A percentile compares a stretch with the other conserved stretches of the same genome.
These are phyloP conservation scores for Sindora glabra DNA, from an alignment of 306 rosid species.

Conservation along the genomic window DNA sequence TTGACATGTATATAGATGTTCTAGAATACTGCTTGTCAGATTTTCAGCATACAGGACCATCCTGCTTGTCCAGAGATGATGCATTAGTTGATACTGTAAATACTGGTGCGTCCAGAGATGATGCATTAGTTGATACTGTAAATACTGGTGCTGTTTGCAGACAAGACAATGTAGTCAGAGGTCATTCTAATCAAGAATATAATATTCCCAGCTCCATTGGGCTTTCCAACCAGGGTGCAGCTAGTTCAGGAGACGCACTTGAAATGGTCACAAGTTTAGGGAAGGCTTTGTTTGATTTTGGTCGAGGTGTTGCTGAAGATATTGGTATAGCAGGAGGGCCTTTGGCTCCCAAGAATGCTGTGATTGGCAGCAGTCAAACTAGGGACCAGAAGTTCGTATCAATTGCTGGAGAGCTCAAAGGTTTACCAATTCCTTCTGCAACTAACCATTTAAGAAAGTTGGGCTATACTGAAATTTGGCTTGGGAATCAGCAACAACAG, in stretches of 20 bases:
- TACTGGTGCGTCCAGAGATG: conserved; percentile 27
- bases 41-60: conserved; percentile 36
- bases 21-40: conserved; percentile 94
- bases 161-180: conserved; percentile 34
- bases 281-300: conserved; percentile 85
- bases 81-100: conserved; percentile 16
- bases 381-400: conserved; percentile 39
- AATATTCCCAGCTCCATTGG: conserved; percentile 33
- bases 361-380: conserved; percentile 28
- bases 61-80: conserved; percentile 35
- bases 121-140: conserved; percentile 17
- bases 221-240: conserved; percentile 41
- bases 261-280: conserved; percentile 97
- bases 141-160: conserved; percentile 14
- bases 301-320: conserved; percentile 94
- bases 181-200: conserved; percentile 36
- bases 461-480: conserved; percentile 81
- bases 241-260: conserved; percentile 94
- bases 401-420: conserved; percentile 75
- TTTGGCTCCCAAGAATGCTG: conserved; percentile 32
- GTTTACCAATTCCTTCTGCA: conserved; percentile 88
- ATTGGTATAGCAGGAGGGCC: conserved; percentile 81
- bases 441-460: conserved; percentile 53
- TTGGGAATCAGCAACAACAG: conserved; percentile 79
- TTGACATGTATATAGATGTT: conserved; percentile 87